phyloP scores from a whole-genome alignment of 2,329 filamentous ascomycete genomes.

The Colletotrichum sidae region DNA sequence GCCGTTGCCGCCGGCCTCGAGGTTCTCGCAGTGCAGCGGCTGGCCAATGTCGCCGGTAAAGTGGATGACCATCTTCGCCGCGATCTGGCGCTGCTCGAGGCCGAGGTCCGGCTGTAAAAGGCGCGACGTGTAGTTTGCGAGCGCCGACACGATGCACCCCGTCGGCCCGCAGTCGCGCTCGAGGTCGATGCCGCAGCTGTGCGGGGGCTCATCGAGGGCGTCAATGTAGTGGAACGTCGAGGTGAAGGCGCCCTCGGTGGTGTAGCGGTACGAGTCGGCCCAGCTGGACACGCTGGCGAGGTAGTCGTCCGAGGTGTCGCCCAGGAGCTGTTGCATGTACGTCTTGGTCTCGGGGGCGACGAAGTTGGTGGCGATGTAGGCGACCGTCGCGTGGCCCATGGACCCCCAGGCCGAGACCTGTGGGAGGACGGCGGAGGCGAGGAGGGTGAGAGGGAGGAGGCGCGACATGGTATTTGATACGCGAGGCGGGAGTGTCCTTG shows the following conservation, averaged over 20 bases:
- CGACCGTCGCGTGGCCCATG: conserved; percentile 65
- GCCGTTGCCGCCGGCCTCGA: conserved; percentile 38
- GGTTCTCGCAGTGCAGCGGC: conserved; percentile 38
- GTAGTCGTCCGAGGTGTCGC: conserved; percentile 57
- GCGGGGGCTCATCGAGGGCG: conserved; percentile 36
- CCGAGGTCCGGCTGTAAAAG: conserved; percentile 57
- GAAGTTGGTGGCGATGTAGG: conserved; percentile 63
- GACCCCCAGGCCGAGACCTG: conserved; percentile 51
- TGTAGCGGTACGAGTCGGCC: conserved; percentile 39
- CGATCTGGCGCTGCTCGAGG: conserved; percentile 37
- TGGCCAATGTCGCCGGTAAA: conserved; percentile 38
- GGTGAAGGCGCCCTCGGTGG: conserved; percentile 39
- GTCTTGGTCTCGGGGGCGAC: conserved; percentile 51
- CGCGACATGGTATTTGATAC: conserved; percentile 40
- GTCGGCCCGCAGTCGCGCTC: conserved; percentile 38
- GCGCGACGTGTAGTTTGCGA: conserved; percentile 41
- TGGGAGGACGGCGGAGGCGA: conserved; percentile 39
- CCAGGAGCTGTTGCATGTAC: conserved; percentile 45
- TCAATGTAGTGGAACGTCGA: conserved; percentile 39
- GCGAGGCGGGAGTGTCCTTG: conserved; percentile 18
- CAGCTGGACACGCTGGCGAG: conserved; percentile 58
- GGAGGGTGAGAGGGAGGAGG: conserved; percentile 38
- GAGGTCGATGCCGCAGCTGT: conserved; percentile 36
- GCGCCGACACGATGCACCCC: conserved; percentile 37
- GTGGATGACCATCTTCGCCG: conserved; percentile 40